Evolutionary conservation across 352 stramenopile species (phyloP), one percentile per base, ranked within the genome.

Genomic region (Phytophthora palmivora): DNA sequence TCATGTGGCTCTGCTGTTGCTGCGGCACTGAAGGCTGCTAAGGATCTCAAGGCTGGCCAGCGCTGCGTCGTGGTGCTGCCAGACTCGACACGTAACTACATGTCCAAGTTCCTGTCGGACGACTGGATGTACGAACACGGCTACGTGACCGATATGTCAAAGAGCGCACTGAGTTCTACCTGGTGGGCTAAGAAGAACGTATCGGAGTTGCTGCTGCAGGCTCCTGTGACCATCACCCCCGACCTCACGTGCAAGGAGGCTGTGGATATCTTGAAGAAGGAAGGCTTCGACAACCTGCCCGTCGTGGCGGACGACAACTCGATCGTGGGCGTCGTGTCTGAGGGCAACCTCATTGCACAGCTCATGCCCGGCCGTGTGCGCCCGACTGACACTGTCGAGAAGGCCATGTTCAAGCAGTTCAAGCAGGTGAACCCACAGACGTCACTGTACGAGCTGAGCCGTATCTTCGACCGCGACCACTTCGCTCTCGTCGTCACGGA

Each of bases 31-130:
- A 79, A 89, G 37, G 89, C 87, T 11, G 95, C 94, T n/a, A 89
- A 93, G 43, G 65, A 84, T 44, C 84, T 98, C 28, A 85, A 84
- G 46, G 72, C 79, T 21, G 95, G 91, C 24, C 89, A 99, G 68
- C 84, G 89, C 30, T 98, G 91, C 66, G 96, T 99, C 6, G 93
- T 99, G 5, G 87, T 99, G 44, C 76, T 99, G 14, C 94, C 96
- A 0, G 96, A 99, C 78, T 98, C 88, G 47, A 97, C 97, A 26
- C 83, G 96, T 39, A 99, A 99, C 81, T 99, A 99, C 91, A 99
- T 99, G 95, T 98, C 91, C 72, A 99, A 99, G 83, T 98, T 97
- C 58, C 67, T 99, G 22, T 96, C 81, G 48, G 94, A 99, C 76
- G 89, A 98, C 74, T 99, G 96, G 96, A 95, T 95, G 87, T 92